Base-by-base conservation (phyloP, 352 stramenopile genomes). In the Pythium scleroteichum region DNA sequence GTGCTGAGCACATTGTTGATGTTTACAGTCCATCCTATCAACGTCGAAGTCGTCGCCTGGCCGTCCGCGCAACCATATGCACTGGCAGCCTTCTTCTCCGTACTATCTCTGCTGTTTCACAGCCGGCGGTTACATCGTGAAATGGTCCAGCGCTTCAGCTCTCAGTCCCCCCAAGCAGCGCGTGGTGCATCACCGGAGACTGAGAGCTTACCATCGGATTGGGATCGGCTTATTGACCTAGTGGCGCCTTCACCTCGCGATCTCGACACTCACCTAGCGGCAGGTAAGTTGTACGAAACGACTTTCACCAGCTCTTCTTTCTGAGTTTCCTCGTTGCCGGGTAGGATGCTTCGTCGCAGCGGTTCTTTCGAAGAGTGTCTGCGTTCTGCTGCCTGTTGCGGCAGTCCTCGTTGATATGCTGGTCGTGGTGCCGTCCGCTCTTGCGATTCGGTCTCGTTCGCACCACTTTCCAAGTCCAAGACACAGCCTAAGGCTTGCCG, bases 21-120 rank as follows among this genome's bases (percentile, higher is more conserved):
- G n/a, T 91, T 78, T 54, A 64, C 66, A 13, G 63, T 88, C 4
- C 84, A 94, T 35, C 84, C 84, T 8, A 59, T 87, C 35, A 64
- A 88, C 40, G 73, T 88, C 24, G 81, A 93, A 41, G 71, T 91
- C 27, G 66, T 93, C 23, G 78, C 50, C 12, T 93, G 83, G 81
- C 76, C 82, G 24, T 92, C 82, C 0, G 79, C 76, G 1, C 78
- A 92, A 59, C 80, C 84, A 1, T 92, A 94, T 47, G 62, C 81
- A 2, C 65, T 89, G 14, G 73, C 73, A 5, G 70, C 71, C 4
- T 39, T 90, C 10, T 88, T 92, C 47, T 71, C 69, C 13, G 66
- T 79, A 47, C 47, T 90, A 10, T 68, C 70, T 5, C 29, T 87
- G 1, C 72, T 47, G 17, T 64, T 58, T 22, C 63, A 80, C 33